Conservation (phyloP, 2,329 filamentous ascomycete species). For the Pseudogymnoascus sp. region DNA sequence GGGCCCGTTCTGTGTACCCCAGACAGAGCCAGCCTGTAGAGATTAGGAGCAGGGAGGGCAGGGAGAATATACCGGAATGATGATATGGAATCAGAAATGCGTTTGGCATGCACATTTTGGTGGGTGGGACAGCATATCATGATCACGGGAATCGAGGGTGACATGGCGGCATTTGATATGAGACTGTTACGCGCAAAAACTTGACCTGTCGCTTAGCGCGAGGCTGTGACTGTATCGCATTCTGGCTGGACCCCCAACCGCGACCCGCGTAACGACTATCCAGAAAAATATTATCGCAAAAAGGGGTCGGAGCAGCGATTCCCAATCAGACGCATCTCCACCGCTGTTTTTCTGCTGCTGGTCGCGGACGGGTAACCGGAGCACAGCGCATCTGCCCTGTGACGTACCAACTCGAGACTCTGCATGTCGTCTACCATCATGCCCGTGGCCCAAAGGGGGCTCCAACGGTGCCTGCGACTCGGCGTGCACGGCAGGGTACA, state of each 20-base stretch:
- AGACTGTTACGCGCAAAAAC: constrained; percentile 5
- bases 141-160: constrained; percentile 2
- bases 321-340: not conserved
- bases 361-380: not conserved
- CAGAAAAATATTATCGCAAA: constrained; percentile 1
- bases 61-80: not conserved
- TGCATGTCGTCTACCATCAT: constrained; percentile 5
- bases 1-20: not conserved
- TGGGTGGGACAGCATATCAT: constrained; percentile 3
- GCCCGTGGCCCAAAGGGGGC: constrained; percentile 10
- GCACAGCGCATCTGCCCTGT: constrained; percentile 5
- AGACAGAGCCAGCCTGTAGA: not conserved
- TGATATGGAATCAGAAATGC: constrained; percentile 2
- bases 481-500: constrained; percentile 10
- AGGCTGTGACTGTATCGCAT: not conserved
- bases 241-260: constrained; percentile 4
- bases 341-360: not conserved
- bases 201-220: constrained; percentile 8
- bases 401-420: constrained; percentile 5
- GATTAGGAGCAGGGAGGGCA: not conserved
- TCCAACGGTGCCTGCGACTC: constrained; percentile 8
- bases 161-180: constrained; percentile 3
- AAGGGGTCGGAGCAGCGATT: not conserved
- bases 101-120: not conserved
- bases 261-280: not conserved